phyloP scores from a whole-genome alignment of 371 early-diverging fungal genomes.

The Thermomucor indicae-seudaticae region DNA sequence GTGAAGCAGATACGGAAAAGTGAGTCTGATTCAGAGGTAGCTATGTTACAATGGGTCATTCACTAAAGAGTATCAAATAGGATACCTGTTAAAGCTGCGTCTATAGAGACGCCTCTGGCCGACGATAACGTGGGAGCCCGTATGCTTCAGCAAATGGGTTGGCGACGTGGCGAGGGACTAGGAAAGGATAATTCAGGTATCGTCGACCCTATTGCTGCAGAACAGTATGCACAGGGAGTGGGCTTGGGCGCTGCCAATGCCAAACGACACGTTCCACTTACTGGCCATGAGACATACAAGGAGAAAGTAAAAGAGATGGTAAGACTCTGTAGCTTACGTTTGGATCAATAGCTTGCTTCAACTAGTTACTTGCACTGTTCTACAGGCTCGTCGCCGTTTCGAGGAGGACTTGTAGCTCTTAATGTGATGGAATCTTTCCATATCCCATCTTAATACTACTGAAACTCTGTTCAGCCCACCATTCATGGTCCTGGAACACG shows the following conservation, averaged over 20 bases:
- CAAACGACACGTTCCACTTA: conserved; percentile 1
- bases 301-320: conserved; percentile 20
- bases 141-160: conserved; percentile 42
- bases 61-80: not conserved
- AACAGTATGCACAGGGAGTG: conserved; percentile 33
- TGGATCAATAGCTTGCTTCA: not conserved
- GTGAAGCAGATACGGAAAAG: conserved; percentile 4
- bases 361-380: not conserved
- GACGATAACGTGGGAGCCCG: conserved; percentile 40
- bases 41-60: conserved; percentile 1
- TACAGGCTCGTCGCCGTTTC: not conserved
- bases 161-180: conserved; percentile 42
- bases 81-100: conserved; percentile 12
- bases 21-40: not conserved
- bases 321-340: not conserved
- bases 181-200: conserved; percentile 40
- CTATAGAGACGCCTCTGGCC: conserved; percentile 24
- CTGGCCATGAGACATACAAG: conserved; percentile 9
- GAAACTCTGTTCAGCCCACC: no score
- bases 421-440: no score
- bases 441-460: no score
- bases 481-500: no score
- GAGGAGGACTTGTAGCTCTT: not conserved
- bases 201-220: conserved; percentile 36
- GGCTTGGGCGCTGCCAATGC: conserved; percentile 26